Percentiles rank a stretch among this genome's conserved stretches.
These are phyloP conservation scores for Amanita inopinata DNA, from an alignment of 768 basidiomycete species.

Conservation along the genomic window DNA sequence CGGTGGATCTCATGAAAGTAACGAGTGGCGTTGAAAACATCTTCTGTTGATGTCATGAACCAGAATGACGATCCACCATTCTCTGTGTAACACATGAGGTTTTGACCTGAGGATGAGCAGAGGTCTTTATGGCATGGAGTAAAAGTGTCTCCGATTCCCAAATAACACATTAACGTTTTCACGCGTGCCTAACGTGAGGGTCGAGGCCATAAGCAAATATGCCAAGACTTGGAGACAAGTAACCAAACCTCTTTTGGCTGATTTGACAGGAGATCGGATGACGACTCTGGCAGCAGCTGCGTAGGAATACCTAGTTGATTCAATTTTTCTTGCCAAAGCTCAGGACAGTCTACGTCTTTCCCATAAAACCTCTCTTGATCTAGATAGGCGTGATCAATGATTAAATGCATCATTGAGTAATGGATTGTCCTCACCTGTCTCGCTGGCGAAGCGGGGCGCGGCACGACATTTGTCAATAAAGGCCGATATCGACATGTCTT, in stretches of 20 bases:
- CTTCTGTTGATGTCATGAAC: constrained; percentile 72
- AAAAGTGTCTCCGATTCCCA: constrained; percentile 75
- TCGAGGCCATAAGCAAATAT: neutral
- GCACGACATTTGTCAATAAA: constrained; percentile 39
- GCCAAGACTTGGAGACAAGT: too few species aligned
- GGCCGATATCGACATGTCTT: constrained; percentile 35
- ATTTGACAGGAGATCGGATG: constrained; percentile 41
- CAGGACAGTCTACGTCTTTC: constrained; percentile 68
- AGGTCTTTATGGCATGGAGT: constrained; percentile 82
- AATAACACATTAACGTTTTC: constrained; percentile 80
- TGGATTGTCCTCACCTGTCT: constrained; percentile 26
- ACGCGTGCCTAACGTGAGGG: constrained; percentile 36
- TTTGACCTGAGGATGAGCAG: constrained; percentile 78
- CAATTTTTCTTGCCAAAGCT: constrained; percentile 57
- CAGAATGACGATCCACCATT: constrained; percentile 66
- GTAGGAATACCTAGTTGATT: constrained; percentile 39
- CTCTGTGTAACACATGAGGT: constrained; percentile 79
- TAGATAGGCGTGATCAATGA: constrained; percentile 15
- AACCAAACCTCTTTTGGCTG: constrained; percentile 41
- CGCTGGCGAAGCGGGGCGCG: constrained; percentile 22
- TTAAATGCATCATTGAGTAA: constrained; percentile 3
- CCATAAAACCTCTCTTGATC: constrained; percentile 62
- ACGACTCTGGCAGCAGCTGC: constrained; percentile 38
- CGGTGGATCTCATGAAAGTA: constrained; percentile 50
- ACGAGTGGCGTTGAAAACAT: constrained; percentile 40